Evolutionary conservation across 2,329 filamentous ascomycete species (phyloP), one percentile per base, ranked within the genome.

Genomic region (Hortaea werneckii): DNA sequence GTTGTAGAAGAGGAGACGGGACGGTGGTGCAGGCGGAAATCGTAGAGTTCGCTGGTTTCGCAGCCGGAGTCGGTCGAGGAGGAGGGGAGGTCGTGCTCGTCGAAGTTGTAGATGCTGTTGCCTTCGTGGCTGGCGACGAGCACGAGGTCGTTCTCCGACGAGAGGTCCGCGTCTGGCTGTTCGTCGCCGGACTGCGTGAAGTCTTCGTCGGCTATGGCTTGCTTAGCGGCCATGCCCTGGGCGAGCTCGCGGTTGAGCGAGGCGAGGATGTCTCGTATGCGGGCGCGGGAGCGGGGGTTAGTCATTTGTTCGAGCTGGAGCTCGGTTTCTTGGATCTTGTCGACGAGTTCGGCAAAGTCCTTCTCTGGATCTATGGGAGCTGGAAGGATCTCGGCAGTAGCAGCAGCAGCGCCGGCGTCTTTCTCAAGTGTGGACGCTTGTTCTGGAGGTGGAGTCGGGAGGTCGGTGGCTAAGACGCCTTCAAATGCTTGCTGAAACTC

Each of bases 401-500:
- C 50, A 37, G 41, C 37, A 26, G 2, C 32, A 37, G 34, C 30
- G n/a, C 32, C 28, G 12, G 40, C 40, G 40, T 51, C 48, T 10
- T 42, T 48, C 7, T 48, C 51, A 1, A 45, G 45, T 8, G 37
- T 42, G 5, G 41, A 46, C 12, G 41, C 41, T 20, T 44, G 37
- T 9, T 45, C 44, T 5, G 40, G 41, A 10, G 38, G 10, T 10
- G 47, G 41, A 2, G 44, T 49, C 26, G 42, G 29, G 6, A 38
- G 10, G 29, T 58, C 58, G 3, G 48, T 40, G 6, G 55, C 49
- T 9, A 61, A 47, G 9, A 61, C 52, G 42, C 58, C 60, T 12
- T 53, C 49, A 45, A 62, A 63, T 5, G 55, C 55, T 5, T 54
- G 52, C 6, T 67, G 66, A 52, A 83, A 82, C 0, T 71, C 68